These are phyloP conservation scores for Flaveria ramosissima DNA, from an alignment of 129 eudicot species.

Conservation along the genomic window DNA sequence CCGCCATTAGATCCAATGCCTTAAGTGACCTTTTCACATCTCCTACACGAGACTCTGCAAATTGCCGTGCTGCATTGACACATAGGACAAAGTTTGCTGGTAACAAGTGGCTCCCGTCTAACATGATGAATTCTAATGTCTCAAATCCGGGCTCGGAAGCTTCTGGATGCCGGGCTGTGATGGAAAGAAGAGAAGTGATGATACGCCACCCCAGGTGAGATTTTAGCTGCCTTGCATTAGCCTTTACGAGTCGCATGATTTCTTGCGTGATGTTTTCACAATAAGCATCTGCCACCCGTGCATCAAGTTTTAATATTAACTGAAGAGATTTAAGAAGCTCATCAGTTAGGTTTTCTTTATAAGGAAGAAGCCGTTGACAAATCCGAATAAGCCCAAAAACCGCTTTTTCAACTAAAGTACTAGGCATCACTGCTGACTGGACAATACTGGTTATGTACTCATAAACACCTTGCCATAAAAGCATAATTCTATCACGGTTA, in stretches of 20 bases:
- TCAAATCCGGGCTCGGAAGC: slow-evolving; percentile 78
- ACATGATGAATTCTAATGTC: slow-evolving; percentile 62
- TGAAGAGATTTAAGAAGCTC: slow-evolving; percentile 73
- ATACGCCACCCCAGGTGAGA: slow-evolving; percentile 80
- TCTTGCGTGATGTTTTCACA: slow-evolving; percentile 75
- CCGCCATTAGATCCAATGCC: slow-evolving; percentile 69
- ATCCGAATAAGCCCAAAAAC: slow-evolving; percentile 77
- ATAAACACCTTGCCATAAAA: slow-evolving; percentile 71
- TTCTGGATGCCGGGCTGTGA: slow-evolving; percentile 77
- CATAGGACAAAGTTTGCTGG: slow-evolving; percentile 68
- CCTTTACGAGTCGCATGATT: slow-evolving; percentile 69
- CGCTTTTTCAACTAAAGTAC: slow-evolving; percentile 72
- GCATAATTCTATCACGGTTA: slow-evolving; percentile 71
- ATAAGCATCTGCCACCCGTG: slow-evolving; percentile 80
- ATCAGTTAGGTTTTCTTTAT: slow-evolving; percentile 73
- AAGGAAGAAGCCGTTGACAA: slow-evolving; percentile 75
- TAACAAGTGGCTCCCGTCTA: slow-evolving; percentile 61
- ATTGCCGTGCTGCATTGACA: slow-evolving; percentile 62
- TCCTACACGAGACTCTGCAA: slow-evolving; percentile 79
- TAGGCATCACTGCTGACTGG: slow-evolving; percentile 65
- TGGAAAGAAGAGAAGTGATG: slow-evolving; percentile 60
- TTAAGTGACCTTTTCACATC: slow-evolving; percentile 45
- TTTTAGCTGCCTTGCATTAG: slow-evolving; percentile 66
- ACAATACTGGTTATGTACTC: slow-evolving; percentile 70
- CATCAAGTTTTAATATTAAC: slow-evolving; percentile 67